Percentiles rank a stretch among this genome's conserved stretches.
Conservation (phyloP, 2,329 filamentous ascomycete genomes). For the Monilinia laxa region DNA sequence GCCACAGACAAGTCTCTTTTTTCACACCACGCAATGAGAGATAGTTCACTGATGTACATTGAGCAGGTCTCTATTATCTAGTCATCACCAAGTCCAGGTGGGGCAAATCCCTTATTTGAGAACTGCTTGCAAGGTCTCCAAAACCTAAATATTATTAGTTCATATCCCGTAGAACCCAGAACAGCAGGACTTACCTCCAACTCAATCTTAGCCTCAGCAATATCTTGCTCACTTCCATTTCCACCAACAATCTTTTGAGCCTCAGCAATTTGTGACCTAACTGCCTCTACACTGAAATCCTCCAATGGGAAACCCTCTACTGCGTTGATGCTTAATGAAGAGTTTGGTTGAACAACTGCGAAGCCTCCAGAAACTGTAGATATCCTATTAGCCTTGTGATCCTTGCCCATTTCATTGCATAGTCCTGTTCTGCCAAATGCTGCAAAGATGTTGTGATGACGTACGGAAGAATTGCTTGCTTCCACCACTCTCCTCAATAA, state of each 20-base stretch:
- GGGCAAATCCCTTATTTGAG: conserved; percentile 62
- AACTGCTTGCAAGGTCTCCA: conserved; percentile 78
- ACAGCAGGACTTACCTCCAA: conserved; percentile 69
- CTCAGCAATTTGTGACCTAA: conserved; percentile 87
- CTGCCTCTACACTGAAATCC: conserved; percentile 90
- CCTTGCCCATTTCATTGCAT: not conserved
- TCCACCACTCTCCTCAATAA: conserved; percentile 86
- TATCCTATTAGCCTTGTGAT: conserved; percentile 3
- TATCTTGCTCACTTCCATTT: conserved; percentile 90
- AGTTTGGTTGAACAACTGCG: conserved; percentile 94
- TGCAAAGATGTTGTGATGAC: conserved; percentile 43
- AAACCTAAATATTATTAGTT: conserved; percentile 59
- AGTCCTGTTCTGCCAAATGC: not conserved
- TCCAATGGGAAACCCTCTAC: conserved; percentile 93
- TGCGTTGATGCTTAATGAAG: conserved; percentile 94
- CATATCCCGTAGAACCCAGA: not conserved
- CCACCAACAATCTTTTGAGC: conserved; percentile 92
- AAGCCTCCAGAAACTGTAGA: conserved; percentile 87
- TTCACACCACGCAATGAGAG: conserved; percentile 35
- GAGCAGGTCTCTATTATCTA: conserved; percentile 35
- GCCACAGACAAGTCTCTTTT: not conserved
- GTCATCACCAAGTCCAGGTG: conserved; percentile 21
- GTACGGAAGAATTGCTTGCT: conserved; percentile 98
- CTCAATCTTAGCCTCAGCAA: conserved; percentile 99
- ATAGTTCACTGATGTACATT: conserved; percentile 41